These are phyloP conservation scores for Microbotryum lychnidis-dioicae DNA, from an alignment of 1,284 basidiomycete genomes.

Conservation along the genomic window DNA sequence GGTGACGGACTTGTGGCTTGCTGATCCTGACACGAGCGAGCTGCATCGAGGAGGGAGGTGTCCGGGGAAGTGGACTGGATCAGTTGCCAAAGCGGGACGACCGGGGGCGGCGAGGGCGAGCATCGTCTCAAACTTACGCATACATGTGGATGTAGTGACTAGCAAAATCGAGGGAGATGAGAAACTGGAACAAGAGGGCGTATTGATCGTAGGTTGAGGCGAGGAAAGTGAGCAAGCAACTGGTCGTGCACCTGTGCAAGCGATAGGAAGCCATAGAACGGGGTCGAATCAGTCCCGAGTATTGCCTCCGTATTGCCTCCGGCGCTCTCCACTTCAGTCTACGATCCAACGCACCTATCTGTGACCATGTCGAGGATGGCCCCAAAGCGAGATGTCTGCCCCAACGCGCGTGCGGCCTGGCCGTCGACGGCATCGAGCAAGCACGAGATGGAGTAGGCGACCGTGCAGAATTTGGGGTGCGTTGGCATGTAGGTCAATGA, in stretches of 20 bases:
- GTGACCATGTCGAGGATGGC: constrained; percentile 99
- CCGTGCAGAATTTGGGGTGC: constrained; percentile 84
- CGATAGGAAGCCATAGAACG: too few relatives aligned
- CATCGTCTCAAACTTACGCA: constrained; percentile 54
- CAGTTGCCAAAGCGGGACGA: constrained; percentile 7
- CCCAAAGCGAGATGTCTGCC: constrained; percentile 91
- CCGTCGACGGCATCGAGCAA: constrained; percentile 94
- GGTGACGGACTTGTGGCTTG: constrained; percentile 84
- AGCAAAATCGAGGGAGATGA: constrained; percentile 95
- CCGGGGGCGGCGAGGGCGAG: neutral
- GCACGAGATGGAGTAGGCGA: constrained; percentile 85
- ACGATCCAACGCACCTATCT: constrained; percentile 62
- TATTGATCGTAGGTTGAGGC: constrained; percentile 76
- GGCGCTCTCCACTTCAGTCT: too few relatives aligned
- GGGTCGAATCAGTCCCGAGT: too few relatives aligned
- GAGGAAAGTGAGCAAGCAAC: constrained; percentile 88
- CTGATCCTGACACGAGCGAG: constrained; percentile 83
- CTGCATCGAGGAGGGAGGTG: constrained; percentile 44
- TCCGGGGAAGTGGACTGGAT: neutral
- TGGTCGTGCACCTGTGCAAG: constrained; percentile 74
- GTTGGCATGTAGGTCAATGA: constrained; percentile 90
- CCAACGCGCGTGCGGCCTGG: constrained; percentile 77
- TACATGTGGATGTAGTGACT: constrained; percentile 99
- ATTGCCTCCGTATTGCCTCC: too few relatives aligned
- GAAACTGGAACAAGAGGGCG: constrained; percentile 81